Conservation (phyloP, 768 basidiomycete species). For the Lanmaoa pseudosensibilis region DNA sequence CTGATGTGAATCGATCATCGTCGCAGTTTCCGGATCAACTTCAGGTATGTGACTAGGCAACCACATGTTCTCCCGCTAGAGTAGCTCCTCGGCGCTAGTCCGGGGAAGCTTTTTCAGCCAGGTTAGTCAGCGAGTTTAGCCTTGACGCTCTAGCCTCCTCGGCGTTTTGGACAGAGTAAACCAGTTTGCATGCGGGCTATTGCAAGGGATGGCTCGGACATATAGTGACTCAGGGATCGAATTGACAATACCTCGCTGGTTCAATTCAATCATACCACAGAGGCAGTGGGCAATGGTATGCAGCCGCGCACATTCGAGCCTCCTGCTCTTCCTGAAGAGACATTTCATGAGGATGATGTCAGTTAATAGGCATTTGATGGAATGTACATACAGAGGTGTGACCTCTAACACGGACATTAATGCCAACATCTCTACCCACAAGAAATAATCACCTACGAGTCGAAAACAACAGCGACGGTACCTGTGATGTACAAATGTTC, state of each 20-base stretch:
- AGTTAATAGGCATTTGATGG: slow-evolving; percentile 11
- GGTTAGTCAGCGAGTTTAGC: slow-evolving; percentile 5
- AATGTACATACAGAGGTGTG: slow-evolving; percentile 63
- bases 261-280: slow-evolving; percentile 7
- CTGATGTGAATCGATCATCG: slow-evolving; percentile 47
- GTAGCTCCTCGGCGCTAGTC: slow-evolving; percentile 53
- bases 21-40: slow-evolving; percentile 76
- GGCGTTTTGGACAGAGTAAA: slow-evolving; percentile 1
- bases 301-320: slow-evolving; percentile 61
- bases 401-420: slow-evolving; percentile 50
- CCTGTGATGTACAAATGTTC: slow-evolving; percentile 38
- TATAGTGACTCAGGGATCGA: slow-evolving; percentile 69
- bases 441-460: slow-evolving; percentile 47
- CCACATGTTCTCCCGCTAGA: slow-evolving; percentile 74
- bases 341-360: slow-evolving; percentile 11
- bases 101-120: neutral
- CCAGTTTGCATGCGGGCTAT: slow-evolving; percentile 43
- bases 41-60: slow-evolving; percentile 66
- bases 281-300: neutral
- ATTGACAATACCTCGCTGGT: slow-evolving; percentile 46
- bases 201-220: slow-evolving; percentile 57
- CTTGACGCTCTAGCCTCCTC: neutral
- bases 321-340: slow-evolving; percentile 56
- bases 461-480: slow-evolving; percentile 78
- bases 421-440: slow-evolving; percentile 8